Percentiles rank a stretch among this genome's conserved stretches.
Evolutionary conservation across 148 eudicot species (phyloP).

Genomic region (Linanthus parryae): DNA sequence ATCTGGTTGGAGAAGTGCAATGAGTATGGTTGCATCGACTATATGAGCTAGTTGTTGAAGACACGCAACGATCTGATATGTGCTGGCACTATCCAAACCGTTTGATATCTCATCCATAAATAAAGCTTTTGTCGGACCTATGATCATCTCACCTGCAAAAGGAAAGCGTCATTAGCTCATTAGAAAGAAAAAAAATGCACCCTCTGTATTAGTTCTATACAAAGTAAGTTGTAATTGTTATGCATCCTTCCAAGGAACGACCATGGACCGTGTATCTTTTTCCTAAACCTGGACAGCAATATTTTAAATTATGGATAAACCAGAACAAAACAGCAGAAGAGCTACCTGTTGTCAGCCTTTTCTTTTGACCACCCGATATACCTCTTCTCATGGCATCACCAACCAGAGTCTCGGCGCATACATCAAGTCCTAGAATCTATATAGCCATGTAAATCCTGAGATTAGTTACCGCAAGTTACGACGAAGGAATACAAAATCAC

Average conservation of each 20-base stretch:
- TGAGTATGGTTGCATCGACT: conserved; percentile 54
- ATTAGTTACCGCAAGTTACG: not conserved
- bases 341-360: conserved; percentile 72
- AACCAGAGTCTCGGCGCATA: conserved; percentile 73
- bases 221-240: too few relatives aligned
- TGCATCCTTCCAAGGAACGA: too few relatives aligned
- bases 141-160: conserved; percentile 28
- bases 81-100: conserved; percentile 56
- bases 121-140: conserved; percentile 27
- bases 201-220: too few relatives aligned
- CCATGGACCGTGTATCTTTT: too few relatives aligned
- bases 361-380: conserved; percentile 75
- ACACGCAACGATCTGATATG: conserved; percentile 64
- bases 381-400: conserved; percentile 69
- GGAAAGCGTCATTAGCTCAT: not conserved
- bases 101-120: conserved; percentile 37
- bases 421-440: conserved; percentile 66
- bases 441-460: too few relatives aligned
- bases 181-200: not conserved
- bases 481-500: not conserved
- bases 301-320: too few relatives aligned
- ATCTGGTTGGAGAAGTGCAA: conserved; percentile 87
- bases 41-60: conserved; percentile 71
- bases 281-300: too few relatives aligned
- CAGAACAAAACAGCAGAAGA: not conserved